Evolutionary conservation across 2,329 filamentous ascomycete species (phyloP).

Genomic region (Pyrenophora seminiperda): DNA sequence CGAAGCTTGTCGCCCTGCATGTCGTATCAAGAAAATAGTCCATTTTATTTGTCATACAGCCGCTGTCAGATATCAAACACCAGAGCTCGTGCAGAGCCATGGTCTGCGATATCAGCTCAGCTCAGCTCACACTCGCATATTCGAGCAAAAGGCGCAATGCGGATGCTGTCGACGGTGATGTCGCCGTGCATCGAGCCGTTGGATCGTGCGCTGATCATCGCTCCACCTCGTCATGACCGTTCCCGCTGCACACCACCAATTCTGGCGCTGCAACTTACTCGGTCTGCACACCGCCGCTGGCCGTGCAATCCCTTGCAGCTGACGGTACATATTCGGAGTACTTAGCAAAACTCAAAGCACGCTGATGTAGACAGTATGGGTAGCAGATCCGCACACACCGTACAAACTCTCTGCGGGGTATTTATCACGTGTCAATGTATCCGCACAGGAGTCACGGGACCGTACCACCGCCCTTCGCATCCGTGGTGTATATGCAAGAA

Average conservation of each 20-base stretch:
- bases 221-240: constrained; percentile 8
- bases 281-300: constrained; percentile 16
- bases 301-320: constrained; percentile 6
- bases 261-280: constrained; percentile 17
- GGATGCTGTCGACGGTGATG: constrained; percentile 5
- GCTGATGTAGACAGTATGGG: no score
- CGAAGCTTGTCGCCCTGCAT: constrained; percentile 12
- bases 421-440: no score
- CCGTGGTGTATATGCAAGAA: no score
- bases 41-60: constrained; percentile 14
- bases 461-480: no score
- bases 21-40: neutral
- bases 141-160: constrained; percentile 3
- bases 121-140: neutral
- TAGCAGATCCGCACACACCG: no score
- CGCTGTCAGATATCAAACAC: constrained; percentile 7
- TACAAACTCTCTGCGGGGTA: no score
- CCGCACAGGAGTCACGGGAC: no score
- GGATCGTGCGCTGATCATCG: constrained; percentile 17
- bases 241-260: constrained; percentile 23
- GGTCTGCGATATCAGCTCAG: neutral
- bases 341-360: neutral
- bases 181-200: constrained; percentile 17
- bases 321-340: neutral
- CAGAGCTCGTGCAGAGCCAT: neutral